Evolutionary conservation across 257 asterid species (phyloP).

Genomic region (Solanum pinnatisectum): DNA sequence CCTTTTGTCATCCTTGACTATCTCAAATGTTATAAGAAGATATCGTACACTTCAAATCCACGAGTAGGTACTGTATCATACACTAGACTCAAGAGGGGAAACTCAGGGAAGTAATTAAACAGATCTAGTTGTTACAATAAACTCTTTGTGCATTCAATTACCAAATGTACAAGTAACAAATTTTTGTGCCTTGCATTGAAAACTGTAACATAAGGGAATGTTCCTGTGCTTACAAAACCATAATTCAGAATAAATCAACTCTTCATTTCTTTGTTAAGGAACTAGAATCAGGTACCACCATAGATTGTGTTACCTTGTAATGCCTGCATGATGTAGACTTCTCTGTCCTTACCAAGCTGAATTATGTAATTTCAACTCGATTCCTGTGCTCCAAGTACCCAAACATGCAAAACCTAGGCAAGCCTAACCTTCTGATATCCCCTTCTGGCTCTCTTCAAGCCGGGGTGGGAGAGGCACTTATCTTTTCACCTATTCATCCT

Average conservation of each 20-base stretch:
- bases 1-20: background rate
- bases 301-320: background rate
- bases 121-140: background rate
- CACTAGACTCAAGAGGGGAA: background rate
- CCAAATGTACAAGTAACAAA: background rate
- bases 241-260: background rate
- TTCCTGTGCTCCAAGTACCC: background rate
- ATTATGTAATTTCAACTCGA: background rate
- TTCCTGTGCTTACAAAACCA: background rate
- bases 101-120: background rate
- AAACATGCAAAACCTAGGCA: background rate
- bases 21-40: background rate
- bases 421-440: background rate
- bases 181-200: background rate
- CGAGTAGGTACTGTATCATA: background rate
- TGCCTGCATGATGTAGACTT: background rate
- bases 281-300: background rate
- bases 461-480: background rate
- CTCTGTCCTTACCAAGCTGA: background rate
- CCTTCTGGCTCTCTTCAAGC: background rate
- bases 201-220: background rate
- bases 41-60: background rate
- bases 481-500: background rate
- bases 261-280: background rate
- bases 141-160: background rate